These are phyloP conservation scores for Sugiyamaella castrensis DNA, from an alignment of 1,139 yeast species.

Conservation along the genomic window DNA sequence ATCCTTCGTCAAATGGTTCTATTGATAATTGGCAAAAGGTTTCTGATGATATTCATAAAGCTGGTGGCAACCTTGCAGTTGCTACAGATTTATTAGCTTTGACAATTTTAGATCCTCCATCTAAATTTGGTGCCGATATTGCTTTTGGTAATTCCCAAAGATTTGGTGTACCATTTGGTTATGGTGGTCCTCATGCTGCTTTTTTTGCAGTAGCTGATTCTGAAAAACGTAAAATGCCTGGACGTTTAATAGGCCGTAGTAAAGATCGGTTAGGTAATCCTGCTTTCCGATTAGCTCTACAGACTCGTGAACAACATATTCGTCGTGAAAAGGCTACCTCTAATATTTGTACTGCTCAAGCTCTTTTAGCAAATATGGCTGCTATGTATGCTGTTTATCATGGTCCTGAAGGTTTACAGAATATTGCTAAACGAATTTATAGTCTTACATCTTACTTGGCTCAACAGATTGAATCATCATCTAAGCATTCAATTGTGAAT, in stretches of 20 bases:
- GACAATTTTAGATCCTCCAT: conserved; percentile 80
- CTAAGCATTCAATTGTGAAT: conserved; percentile 46
- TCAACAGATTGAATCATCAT: conserved; percentile 41
- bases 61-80: conserved; percentile 74
- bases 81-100: conserved; percentile 90
- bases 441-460: conserved; percentile 76
- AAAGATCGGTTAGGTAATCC: conserved; percentile 87
- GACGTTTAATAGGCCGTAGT: conserved; percentile 89
- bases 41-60: conserved; percentile 62
- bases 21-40: conserved; percentile 54
- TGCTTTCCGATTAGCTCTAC: conserved; percentile 89
- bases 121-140: conserved; percentile 85
- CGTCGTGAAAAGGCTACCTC: conserved; percentile 97
- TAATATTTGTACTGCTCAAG: conserved; percentile 97
- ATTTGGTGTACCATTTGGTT: conserved; percentile 96
- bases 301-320: conserved; percentile 97
- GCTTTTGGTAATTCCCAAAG: conserved; percentile 92
- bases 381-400: conserved; percentile 96
- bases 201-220: conserved; percentile 81
- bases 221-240: conserved; percentile 91
- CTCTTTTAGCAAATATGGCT: conserved; percentile 89
- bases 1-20: conserved; percentile 86
- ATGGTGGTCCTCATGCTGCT: conserved; percentile 99
- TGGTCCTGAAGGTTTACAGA: conserved; percentile 84
- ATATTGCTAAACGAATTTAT: conserved; percentile 75